phyloP scores from a whole-genome alignment of 1,139 yeast species.

The Meyerozyma sp. region DNA sequence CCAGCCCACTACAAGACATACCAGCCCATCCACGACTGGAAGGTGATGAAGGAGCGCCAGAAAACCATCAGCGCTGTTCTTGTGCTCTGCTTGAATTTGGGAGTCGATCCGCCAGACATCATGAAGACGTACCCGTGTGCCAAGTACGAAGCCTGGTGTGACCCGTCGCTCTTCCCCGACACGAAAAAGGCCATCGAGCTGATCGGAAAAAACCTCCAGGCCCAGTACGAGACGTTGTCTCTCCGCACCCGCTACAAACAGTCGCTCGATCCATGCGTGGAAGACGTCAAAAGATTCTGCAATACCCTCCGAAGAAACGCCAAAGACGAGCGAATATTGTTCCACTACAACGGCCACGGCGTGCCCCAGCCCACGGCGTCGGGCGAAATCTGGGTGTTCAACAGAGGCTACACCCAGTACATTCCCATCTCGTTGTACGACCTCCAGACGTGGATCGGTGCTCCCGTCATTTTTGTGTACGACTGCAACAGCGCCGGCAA shows the following conservation, averaged over 20 bases:
- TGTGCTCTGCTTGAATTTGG: conserved; percentile 82
- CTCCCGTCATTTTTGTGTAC: conserved; percentile 92
- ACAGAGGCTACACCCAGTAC: conserved; percentile 93
- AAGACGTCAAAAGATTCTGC: conserved; percentile 90
- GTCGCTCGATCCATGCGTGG: conserved; percentile 90
- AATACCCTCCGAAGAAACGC: conserved; percentile 85
- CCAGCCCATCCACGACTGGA: conserved; percentile 85
- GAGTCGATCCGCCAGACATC: conserved; percentile 97
- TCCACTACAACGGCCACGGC: conserved; percentile 98
- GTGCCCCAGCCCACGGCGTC: conserved; percentile 96
- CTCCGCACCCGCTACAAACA: conserved; percentile 87
- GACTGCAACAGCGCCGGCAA: conserved; percentile 96
- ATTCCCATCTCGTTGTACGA: conserved; percentile 93
- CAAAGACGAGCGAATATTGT: conserved; percentile 82
- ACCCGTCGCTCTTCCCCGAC: conserved; percentile 78
- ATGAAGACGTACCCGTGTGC: conserved; percentile 94
- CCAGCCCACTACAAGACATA: conserved; percentile 45
- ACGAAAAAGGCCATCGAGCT: conserved; percentile 89
- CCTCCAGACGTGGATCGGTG: conserved; percentile 94
- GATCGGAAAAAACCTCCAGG: conserved; percentile 81
- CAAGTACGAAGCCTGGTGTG: conserved; percentile 88
- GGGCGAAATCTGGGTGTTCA: conserved; percentile 99
- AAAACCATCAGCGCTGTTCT: conserved; percentile 94
- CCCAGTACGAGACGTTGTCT: conserved; percentile 85
- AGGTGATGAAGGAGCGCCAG: conserved; percentile 81